Evolutionary conservation across 306 rosid genomes (phyloP).

Genomic region (Cercis canadensis): DNA sequence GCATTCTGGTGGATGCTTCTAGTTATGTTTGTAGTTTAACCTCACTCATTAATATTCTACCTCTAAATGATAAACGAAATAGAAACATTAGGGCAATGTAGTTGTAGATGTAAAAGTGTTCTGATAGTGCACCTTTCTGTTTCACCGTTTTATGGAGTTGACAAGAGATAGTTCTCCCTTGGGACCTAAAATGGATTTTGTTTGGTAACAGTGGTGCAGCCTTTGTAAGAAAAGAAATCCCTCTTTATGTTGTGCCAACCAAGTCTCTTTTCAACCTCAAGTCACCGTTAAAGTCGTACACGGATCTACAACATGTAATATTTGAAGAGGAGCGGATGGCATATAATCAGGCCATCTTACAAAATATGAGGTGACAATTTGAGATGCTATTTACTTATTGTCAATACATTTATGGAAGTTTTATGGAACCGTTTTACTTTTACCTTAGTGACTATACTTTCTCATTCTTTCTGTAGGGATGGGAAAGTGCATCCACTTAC

Average conservation of each 20-base stretch:
- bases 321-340: conserved; percentile 94
- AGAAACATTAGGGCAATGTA: neutral
- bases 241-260: conserved; percentile 82
- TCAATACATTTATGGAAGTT: conserved; percentile 2
- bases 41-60: neutral
- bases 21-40: conserved; percentile 11
- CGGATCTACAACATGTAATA: conserved; percentile 84
- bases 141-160: conserved; percentile 7
- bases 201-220: conserved; percentile 88
- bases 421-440: conserved; percentile 32
- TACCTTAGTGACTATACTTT: conserved; percentile 35
- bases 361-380: conserved; percentile 75
- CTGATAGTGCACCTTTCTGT: no score
- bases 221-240: conserved; percentile 85
- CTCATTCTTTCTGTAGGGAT: conserved; percentile 57
- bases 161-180: conserved; percentile 28
- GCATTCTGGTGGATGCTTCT: conserved; percentile 34
- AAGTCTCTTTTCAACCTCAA: conserved; percentile 68
- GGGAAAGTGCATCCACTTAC: conserved; percentile 92
- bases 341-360: conserved; percentile 81
- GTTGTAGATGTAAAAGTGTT: neutral
- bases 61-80: conserved; percentile 12
- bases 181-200: conserved; percentile 36
- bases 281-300: conserved; percentile 75
- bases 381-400: conserved; percentile 28